Evolutionary conservation across 257 asterid genomes (phyloP).

Genomic region (Lantana camara): DNA sequence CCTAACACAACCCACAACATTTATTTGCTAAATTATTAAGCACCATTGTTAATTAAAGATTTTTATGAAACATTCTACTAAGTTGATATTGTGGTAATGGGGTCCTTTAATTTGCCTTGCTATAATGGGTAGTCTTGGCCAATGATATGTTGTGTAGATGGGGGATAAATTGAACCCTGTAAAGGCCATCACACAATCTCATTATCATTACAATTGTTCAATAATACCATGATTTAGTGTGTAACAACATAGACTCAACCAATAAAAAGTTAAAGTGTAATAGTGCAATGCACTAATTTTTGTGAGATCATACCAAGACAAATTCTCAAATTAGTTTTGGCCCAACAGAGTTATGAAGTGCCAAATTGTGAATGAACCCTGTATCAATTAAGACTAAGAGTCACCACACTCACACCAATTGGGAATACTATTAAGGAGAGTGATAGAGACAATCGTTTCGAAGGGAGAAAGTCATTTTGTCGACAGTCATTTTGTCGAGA

Average conservation of each 20-base stretch:
- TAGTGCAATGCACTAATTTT: conserved; percentile 22
- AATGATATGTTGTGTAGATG: conserved; percentile 13
- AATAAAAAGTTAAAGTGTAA: conserved; percentile 13
- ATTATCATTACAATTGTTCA: not conserved
- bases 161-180: not conserved
- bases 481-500: too few species aligned
- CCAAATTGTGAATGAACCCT: not conserved
- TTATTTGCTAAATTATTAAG: not conserved
- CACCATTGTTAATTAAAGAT: conserved; percentile 1
- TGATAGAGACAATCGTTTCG: too few species aligned
- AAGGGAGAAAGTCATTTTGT: too few species aligned
- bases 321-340: conserved; percentile 13
- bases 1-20: conserved; percentile 20
- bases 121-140: conserved; percentile 20
- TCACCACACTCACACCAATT: too few species aligned
- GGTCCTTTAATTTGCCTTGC: not conserved
- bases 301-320: conserved; percentile 7
- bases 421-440: too few species aligned
- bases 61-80: not conserved
- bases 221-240: conserved; percentile 28
- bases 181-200: conserved; percentile 9
- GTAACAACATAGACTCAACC: conserved; percentile 27
- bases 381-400: not conserved
- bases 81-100: not conserved
- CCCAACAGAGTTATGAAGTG: conserved; percentile 26